Conservation (phyloP, 2,329 filamentous ascomycete species). For the Neofusicoccum umdonicola region DNA sequence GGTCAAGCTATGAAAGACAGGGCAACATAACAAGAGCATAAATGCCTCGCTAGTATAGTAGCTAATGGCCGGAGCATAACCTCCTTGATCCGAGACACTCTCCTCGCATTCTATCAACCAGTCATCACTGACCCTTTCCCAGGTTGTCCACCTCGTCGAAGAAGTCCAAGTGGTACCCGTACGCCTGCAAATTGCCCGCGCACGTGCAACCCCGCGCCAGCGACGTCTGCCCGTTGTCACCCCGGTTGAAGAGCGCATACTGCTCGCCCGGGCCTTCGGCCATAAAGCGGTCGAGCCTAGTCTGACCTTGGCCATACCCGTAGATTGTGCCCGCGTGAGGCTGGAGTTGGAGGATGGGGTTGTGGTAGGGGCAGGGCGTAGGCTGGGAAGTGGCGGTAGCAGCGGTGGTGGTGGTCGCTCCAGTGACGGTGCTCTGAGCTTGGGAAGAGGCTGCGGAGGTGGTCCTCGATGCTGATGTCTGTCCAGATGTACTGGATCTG, state of each 20-base stretch:
- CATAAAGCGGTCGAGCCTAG: conserved; percentile 26
- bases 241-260: conserved; percentile 23
- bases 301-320: neutral
- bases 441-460: too few species aligned
- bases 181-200: neutral
- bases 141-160: neutral
- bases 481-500: too few species aligned
- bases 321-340: neutral
- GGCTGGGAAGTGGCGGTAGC: neutral
- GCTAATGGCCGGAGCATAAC: too few species aligned
- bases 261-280: conserved; percentile 24
- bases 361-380: conserved; percentile 20
- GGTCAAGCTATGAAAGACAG: too few species aligned
- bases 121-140: neutral
- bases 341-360: conserved; percentile 15
- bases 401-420: neutral
- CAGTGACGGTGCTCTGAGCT: too few species aligned
- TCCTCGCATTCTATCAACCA: neutral
- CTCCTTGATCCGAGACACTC: neutral
- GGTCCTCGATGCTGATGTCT: too few species aligned
- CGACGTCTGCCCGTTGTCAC: conserved; percentile 23
- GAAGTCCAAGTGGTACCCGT: neutral
- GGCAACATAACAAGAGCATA: too few species aligned
- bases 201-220: conserved; percentile 23
- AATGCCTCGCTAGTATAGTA: too few species aligned